A percentile compares a stretch with the other conserved stretches of the same genome.
These are phyloP conservation scores for Hortaea sp. DNA, from an alignment of 2,329 filamentous ascomycete species.

Conservation along the genomic window DNA sequence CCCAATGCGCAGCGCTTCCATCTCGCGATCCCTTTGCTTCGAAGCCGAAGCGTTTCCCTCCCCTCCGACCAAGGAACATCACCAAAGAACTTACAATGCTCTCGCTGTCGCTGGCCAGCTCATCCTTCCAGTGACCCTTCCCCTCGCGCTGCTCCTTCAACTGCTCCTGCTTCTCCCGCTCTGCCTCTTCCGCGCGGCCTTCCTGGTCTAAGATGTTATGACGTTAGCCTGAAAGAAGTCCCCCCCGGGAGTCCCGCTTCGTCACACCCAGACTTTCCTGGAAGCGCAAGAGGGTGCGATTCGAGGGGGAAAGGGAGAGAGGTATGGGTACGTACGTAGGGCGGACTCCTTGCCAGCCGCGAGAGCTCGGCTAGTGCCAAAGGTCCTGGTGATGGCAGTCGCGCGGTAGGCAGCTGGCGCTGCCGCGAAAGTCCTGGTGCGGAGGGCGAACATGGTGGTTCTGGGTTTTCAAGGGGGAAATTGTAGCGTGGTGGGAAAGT, in stretches of 20 bases:
- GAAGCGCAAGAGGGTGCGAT: not conserved
- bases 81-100: conserved; percentile 47
- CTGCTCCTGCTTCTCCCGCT: conserved; percentile 53
- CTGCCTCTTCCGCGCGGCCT: conserved; percentile 34
- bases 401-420: conserved; percentile 20
- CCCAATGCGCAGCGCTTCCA: too few relatives aligned
- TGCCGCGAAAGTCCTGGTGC: conserved; percentile 13
- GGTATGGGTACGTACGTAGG: conserved; percentile 28
- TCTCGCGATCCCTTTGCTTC: too few relatives aligned
- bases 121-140: conserved; percentile 64
- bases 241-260: too few relatives aligned
- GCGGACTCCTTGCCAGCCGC: conserved; percentile 34
- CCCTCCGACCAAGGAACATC: too few relatives aligned
- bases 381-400: conserved; percentile 17
- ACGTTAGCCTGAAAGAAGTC: too few relatives aligned
- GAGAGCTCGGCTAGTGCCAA: conserved; percentile 28
- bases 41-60: too few relatives aligned
- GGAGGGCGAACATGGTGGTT: conserved; percentile 8
- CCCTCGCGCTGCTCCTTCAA: conserved; percentile 44
- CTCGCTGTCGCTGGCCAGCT: conserved; percentile 70
- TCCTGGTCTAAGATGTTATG: conserved; percentile 29
- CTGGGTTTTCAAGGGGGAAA: too few relatives aligned
- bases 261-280: too few relatives aligned
- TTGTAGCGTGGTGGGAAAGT: too few relatives aligned
- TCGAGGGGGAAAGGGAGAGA: not conserved